Base-by-base conservation (phyloP, 805 yeast genomes). In the Monosporozyma yasuniensis region DNA sequence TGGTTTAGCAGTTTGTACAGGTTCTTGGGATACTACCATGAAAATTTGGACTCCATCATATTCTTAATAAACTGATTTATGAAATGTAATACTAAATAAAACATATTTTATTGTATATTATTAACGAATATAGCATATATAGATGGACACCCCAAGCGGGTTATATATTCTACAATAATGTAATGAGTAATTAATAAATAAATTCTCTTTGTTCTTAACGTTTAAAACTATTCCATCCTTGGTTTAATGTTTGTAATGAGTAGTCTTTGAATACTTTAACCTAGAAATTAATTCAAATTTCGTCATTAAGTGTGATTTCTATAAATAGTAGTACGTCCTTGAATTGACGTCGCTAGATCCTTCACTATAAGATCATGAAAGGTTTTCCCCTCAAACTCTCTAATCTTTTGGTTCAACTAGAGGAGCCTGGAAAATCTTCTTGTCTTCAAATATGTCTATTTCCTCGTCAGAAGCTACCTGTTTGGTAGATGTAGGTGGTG, bases 1-100 rank as follows among this genome's bases (percentile, higher is more conserved):
- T 65, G 96, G 96, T 0, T 61, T 77, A 21, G 89, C 84, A 0
- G 74, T 89, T 9, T 81, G 83, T 50, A 85, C 96, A 1, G 83
- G 86, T 1, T 83, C 91, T 1, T 83, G 95, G 85, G 96, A 87
- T 61, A 67, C 81, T 7, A 80, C 90, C 1, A 74, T 84, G 56
- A 79, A 78, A 56, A 69, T 85, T 1, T 85, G 90, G 89, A 66
- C 76, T 0, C 74, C 76, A n/a, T 48, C 50, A 16, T 64, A 58
- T 52, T 39, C 42, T 19, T 39, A 18, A 39, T 21, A 21, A 32
- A 14, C 43, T 32, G 35, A 14, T 8, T 32, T 32, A n/a, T 14
- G n/a, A 12, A 12, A 32, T n/a, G 3, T 32, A 32, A 3, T 32
- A 11, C 23, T 42, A 11, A 42, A 47, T 50, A 48, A 59, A 49